phyloP scores from a whole-genome alignment of 2,329 filamentous ascomycete species.

The Aspergillus felis region DNA sequence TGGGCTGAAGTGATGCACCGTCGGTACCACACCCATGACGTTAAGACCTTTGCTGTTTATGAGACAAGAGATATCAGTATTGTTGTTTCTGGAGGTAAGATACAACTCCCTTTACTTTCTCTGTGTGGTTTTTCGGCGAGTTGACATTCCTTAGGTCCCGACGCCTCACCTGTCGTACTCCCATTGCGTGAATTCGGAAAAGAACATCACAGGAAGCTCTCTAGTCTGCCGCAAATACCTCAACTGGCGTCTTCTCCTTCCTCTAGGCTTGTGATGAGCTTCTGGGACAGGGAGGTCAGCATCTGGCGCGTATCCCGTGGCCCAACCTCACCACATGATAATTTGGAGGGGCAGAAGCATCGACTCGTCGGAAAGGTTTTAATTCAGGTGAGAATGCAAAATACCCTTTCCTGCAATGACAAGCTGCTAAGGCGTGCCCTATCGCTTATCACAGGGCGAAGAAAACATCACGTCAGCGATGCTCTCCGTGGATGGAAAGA shows the following conservation, averaged over 20 bases:
- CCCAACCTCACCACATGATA: slow-evolving; percentile 46
- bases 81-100: slow-evolving; percentile 81
- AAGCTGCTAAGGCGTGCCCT: slow-evolving; percentile 1
- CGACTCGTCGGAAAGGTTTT: slow-evolving; percentile 64
- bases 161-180: slow-evolving; percentile 76
- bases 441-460: slow-evolving; percentile 55
- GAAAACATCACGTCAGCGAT: slow-evolving; percentile 75
- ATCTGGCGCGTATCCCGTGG: slow-evolving; percentile 65
- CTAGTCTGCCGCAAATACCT: slow-evolving; percentile 76
- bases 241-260: slow-evolving; percentile 69
- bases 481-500: slow-evolving; percentile 66
- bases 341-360: slow-evolving; percentile 34
- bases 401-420: slow-evolving; percentile 39
- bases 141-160: slow-evolving; percentile 59
- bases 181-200: slow-evolving; percentile 73
- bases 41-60: slow-evolving; percentile 89
- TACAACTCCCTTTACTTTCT: not conserved
- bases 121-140: not conserved
- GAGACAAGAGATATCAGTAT: slow-evolving; percentile 81
- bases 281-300: slow-evolving; percentile 85
- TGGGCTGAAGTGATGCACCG: slow-evolving; percentile 87
- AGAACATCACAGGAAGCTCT: slow-evolving; percentile 76
- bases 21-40: slow-evolving; percentile 87
- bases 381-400: slow-evolving; percentile 36
- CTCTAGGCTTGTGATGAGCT: slow-evolving; percentile 75